A percentile compares a stretch with the other conserved stretches of the same genome.
phyloP scores from a whole-genome alignment of 371 early-diverging fungal genomes.

The Nematocida homosporus region DNA sequence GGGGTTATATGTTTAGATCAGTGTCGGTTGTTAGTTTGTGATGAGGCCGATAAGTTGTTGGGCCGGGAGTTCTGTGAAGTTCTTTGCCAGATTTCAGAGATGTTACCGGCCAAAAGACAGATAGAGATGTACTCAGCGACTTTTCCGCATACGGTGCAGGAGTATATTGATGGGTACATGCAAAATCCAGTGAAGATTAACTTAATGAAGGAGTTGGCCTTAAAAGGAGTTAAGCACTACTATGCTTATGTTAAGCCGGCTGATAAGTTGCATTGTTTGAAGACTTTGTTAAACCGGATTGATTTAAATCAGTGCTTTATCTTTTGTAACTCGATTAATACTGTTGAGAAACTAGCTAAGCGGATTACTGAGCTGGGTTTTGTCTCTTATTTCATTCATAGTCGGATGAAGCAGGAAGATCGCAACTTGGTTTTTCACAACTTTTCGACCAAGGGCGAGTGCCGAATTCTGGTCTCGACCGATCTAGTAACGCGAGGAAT shows the following conservation, averaged over 20 bases:
- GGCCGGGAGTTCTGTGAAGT: constrained; percentile 89
- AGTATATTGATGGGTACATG: constrained; percentile 84
- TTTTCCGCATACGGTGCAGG: constrained; percentile 87
- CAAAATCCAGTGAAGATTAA: constrained; percentile 90
- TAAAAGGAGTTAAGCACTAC: constrained; percentile 91
- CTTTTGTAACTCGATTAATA: constrained; percentile 92
- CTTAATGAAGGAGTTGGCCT: constrained; percentile 91
- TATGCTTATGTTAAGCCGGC: constrained; percentile 93
- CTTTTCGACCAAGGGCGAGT: constrained; percentile 79
- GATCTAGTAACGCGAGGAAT: constrained; percentile 95
- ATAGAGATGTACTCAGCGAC: constrained; percentile 93
- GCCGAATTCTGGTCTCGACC: constrained; percentile 59
- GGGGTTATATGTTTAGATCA: constrained; percentile 46
- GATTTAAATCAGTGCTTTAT: constrained; percentile 98
- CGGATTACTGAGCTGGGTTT: constrained; percentile 92
- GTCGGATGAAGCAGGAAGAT: constrained; percentile 88
- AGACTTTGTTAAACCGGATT: constrained; percentile 87
- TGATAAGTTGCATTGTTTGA: constrained; percentile 91
- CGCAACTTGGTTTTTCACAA: constrained; percentile 95
- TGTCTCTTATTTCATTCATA: constrained; percentile 92
- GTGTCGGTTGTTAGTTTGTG: constrained; percentile 82
- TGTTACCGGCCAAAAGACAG: constrained; percentile 78
- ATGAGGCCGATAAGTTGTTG: constrained; percentile 94
- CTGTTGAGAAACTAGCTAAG: constrained; percentile 88
- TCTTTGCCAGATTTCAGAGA: constrained; percentile 79